Evolutionary conservation across 257 asterid species (phyloP), one percentile per base, ranked within the genome.

Genomic region (Scutellaria barbata): DNA sequence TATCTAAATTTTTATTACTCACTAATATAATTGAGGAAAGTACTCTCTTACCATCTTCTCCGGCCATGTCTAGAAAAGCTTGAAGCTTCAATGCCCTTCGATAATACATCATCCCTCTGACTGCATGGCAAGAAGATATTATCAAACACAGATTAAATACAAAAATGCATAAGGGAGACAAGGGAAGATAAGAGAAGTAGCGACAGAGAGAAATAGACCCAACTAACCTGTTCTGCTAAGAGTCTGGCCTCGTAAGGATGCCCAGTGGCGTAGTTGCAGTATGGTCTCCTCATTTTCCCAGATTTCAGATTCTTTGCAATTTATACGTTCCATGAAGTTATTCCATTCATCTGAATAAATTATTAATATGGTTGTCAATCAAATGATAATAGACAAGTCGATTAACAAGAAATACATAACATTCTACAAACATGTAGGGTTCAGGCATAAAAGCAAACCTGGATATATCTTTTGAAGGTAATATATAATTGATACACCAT

Each of bases 71-170:
- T 72, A 89, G 95, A 79, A 84, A 89, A 54, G 96, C 95, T 77
- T 88, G 96, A 83, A 90, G 95, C 80, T 84, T 86, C 83, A 90
- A 80, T 22, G 96, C 96, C 85, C 95, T 84, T 81, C 95, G 73
- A 74, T 90, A 90, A 60, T 90, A 90, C 96, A 90, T 88, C 96
- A 90, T 90, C 46, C 96, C 96, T 79, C 96, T 80, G 63, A 90
- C 96, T 90, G 96, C 78, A 74, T 56, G 71, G 48, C 1, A 42
- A 74, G 33, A 57, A 69, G 61, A 40, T 51, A 41, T 60, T 35
- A n/a, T 25, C 60, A 66, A 66, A 45, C 20, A 33, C 40, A 60
- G 65, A 30, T 65, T 47, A 63, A 64, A 46, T 25, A 1, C 48
- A 54, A 33, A 71, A 57, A 46, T 25, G 1, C 48, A 54, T 40